Conservation (phyloP, 345 rosid genomes). For the Linum usitatissimum region DNA sequence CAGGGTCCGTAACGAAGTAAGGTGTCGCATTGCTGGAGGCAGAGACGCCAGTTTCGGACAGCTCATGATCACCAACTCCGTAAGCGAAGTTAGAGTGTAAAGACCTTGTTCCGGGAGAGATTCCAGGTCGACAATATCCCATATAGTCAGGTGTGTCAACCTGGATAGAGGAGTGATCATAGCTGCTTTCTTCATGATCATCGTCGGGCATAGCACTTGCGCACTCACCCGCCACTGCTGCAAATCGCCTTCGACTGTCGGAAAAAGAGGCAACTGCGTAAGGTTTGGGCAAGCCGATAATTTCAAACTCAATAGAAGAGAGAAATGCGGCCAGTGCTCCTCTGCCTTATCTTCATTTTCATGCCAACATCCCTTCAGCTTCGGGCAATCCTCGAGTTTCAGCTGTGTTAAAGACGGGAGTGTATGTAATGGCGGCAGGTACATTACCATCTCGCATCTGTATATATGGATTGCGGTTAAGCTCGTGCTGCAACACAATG, state of each 20-base stretch:
- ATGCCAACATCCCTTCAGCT: neutral
- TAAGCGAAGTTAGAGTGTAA: conserved; percentile 8
- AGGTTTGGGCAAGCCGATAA: neutral
- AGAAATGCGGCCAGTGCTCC: neutral
- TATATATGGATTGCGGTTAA: neutral
- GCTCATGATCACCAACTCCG: neutral
- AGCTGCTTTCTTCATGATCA: neutral
- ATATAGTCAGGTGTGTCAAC: neutral
- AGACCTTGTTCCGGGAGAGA: conserved; percentile 1
- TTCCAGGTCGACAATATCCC: neutral
- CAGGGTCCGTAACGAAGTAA: conserved; percentile 3
- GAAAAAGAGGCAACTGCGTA: conserved; percentile 9
- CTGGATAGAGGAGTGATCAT: neutral
- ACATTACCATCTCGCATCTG: neutral
- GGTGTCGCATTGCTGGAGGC: conserved; percentile 1
- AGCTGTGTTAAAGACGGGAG: neutral
- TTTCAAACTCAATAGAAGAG: neutral
- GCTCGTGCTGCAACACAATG: neutral
- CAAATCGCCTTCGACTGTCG: neutral
- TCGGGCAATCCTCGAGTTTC: neutral
- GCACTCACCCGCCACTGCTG: fast-evolving
- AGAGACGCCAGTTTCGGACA: neutral
- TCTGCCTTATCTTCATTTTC: neutral
- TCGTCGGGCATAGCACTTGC: neutral
- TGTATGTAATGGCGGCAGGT: neutral